Base-by-base conservation (phyloP, 2,329 filamentous ascomycete species). In the Xylaria sp. region DNA sequence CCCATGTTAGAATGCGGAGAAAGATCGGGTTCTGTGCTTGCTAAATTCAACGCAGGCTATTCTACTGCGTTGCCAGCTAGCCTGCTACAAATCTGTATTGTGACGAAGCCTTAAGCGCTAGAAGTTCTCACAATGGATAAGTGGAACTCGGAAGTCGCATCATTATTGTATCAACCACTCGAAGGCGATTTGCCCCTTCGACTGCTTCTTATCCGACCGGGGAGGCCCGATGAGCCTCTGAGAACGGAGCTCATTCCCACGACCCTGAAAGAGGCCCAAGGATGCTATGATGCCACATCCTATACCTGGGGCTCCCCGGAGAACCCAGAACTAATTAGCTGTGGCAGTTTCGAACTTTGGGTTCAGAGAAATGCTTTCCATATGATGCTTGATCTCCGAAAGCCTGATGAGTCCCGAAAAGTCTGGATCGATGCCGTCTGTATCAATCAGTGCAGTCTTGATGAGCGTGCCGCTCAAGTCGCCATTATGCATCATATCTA, bases 121-220 rank as follows among this genome's bases (percentile, higher is more conserved):
- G 23, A 46, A 18, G 41, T 13, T 5, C 20, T 28, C 10, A 52
- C 28, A 39, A 75, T 76, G 74, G 72, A 73, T 58, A 56, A 63
- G 4, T 75, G 74, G 70, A 75, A 74, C 25, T 25, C 60, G 7
- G 70, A 72, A n/a, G 68, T 71, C 34, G 74, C 70, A 8, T 82
- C 84, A 44, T 85, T 85, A 20, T 34, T 76, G 31, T 76, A 76
- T 28, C 59, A 62, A 28, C 64, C 70, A 2, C 71, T 76, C 15
- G 55, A 58, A 9, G 72, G 70, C 23, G 20, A 61, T 7, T 54
- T 69, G 20, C 66, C 73, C 10, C 37, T 76, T 13, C 73, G 73
- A 6, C 63, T 75, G 5, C 73, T 76, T 50, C 48, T 65, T 15
- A 66, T 76, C 13, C 61, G 68, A 18, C 70, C 73, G 2, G 74